Conservation (phyloP, 2,329 filamentous ascomycete species). For the Parastagonospora nodorum region DNA sequence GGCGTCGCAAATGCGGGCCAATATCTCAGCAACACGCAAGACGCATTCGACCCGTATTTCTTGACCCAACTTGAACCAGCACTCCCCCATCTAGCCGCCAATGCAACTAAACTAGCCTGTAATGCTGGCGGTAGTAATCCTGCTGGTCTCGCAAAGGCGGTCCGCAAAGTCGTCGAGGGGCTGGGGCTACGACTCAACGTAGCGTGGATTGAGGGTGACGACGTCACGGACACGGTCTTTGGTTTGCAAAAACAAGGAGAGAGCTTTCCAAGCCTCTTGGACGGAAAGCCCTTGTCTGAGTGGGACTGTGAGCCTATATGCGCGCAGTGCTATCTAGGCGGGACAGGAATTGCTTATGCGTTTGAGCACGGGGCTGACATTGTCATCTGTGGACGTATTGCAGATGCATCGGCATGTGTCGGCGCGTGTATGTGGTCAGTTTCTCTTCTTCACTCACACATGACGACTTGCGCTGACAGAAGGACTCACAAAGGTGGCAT, state of each 20-base stretch:
- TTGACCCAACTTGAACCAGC: slow-evolving; percentile 54
- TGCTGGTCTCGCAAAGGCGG: slow-evolving; percentile 28
- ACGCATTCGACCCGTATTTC: slow-evolving; percentile 49
- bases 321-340: slow-evolving; percentile 50
- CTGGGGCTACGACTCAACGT: slow-evolving; percentile 35
- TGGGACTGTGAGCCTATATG: slow-evolving; percentile 40
- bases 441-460: too few species aligned
- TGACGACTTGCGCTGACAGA: too few species aligned
- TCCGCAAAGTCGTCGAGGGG: slow-evolving; percentile 33
- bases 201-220: slow-evolving; percentile 52
- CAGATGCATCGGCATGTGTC: slow-evolving; percentile 51
- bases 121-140: slow-evolving; percentile 42
- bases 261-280: slow-evolving; percentile 44
- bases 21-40: slow-evolving; percentile 46
- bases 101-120: slow-evolving; percentile 37
- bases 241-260: slow-evolving; percentile 47
- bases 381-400: slow-evolving; percentile 51
- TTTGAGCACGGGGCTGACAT: slow-evolving; percentile 50
- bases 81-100: slow-evolving; percentile 33
- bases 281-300: slow-evolving; percentile 44
- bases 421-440: slow-evolving; percentile 49
- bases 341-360: slow-evolving; percentile 49
- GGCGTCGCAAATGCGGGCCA: too few species aligned
- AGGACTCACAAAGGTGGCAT: too few species aligned
- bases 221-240: slow-evolving; percentile 43